Conservation (phyloP, 306 rosid genomes). For the Cucumis sativus region Cucumber_9930_V3 NC_026658.2:25894501-25895000, state of each 20-base stretch:
- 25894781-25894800: slow-evolving; percentile 12
- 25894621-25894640: neutral
- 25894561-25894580: neutral
- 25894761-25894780: neutral
- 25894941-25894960: slow-evolving; percentile 33
- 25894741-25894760: neutral
- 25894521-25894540: neutral
- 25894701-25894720: neutral
- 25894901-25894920: slow-evolving; percentile 22
- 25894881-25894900: slow-evolving; percentile 19
- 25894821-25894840: slow-evolving; percentile 73
- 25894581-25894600: neutral
- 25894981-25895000: slow-evolving; percentile 52
- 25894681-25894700: neutral
- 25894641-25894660: neutral
- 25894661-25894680: neutral
- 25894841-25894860: slow-evolving; percentile 66
- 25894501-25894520: neutral
- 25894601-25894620: neutral
- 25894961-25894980: slow-evolving; percentile 21
- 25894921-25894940: slow-evolving; percentile 38
- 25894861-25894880: slow-evolving; percentile 31
- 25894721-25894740: neutral
- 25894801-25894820: slow-evolving; percentile 79
- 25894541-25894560: neutral